phyloP scores from a whole-genome alignment of 768 basidiomycete species.

The Trametes gibbosa region DNA sequence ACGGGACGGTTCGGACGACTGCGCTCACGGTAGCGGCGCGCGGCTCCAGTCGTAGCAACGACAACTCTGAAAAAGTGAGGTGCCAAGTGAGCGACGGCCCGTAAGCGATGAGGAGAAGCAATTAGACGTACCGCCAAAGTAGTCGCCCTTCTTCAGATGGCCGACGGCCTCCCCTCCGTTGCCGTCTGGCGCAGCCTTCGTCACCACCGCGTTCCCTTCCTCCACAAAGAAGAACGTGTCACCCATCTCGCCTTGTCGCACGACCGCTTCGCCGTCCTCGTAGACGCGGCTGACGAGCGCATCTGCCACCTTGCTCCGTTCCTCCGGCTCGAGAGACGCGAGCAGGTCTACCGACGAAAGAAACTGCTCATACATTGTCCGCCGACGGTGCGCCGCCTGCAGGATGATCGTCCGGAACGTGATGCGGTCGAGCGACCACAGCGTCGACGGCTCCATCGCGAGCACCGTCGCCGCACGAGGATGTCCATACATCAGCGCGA shows the following conservation, averaged over 20 bases:
- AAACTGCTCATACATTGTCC: slow-evolving; percentile 97
- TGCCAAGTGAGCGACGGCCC: not conserved
- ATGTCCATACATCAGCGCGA: slow-evolving; percentile 98
- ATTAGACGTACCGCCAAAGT: slow-evolving; percentile 83
- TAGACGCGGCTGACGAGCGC: slow-evolving; percentile 84
- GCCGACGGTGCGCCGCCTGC: slow-evolving; percentile 84
- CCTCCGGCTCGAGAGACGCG: slow-evolving; percentile 78
- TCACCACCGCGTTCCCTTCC: slow-evolving; percentile 86
- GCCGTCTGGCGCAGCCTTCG: slow-evolving; percentile 64
- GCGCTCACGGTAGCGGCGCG: slow-evolving; percentile 98
- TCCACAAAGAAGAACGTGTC: slow-evolving; percentile 98
- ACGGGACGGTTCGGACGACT: slow-evolving; percentile 45
- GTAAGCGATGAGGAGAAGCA: not conserved
- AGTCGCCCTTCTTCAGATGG: slow-evolving; percentile 84
- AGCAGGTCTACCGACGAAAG: slow-evolving; percentile 87
- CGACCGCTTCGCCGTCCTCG: slow-evolving; percentile 82
- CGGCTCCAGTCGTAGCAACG: slow-evolving; percentile 82
- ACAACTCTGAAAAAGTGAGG: slow-evolving; percentile 63
- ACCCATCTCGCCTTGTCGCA: slow-evolving; percentile 91
- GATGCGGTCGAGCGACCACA: slow-evolving; percentile 96
- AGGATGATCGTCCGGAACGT: slow-evolving; percentile 98
- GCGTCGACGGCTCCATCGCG: slow-evolving; percentile 73
- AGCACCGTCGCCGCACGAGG: slow-evolving; percentile 93
- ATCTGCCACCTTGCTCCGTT: slow-evolving; percentile 96
- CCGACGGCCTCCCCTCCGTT: slow-evolving; percentile 62